Evolutionary conservation across 1,284 basidiomycete species (phyloP), one percentile per base, ranked within the genome.

Genomic region (Anthracocystis walkeri): DNA sequence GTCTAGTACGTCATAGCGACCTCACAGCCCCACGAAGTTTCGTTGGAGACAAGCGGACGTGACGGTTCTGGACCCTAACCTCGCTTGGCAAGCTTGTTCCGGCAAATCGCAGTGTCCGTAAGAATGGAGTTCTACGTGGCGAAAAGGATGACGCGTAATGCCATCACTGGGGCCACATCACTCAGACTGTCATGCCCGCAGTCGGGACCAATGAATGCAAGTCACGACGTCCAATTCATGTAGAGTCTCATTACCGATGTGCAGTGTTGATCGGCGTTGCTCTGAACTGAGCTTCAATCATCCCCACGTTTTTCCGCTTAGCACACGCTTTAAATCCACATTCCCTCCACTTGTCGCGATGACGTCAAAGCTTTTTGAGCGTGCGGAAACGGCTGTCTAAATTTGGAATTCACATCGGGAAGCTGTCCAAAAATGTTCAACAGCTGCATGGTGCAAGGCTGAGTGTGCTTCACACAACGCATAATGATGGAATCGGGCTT

Each of bases 291-390:
- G 16, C 27, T 8, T 10, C 51, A 33, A 51, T 10, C 51, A 33
- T 51, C 49, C 58, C 58, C 58, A 59, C 58, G 58, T 53, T 59
- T 53, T 29, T 21, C 31, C 12, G 20, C 31, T 49, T n/a, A n/a
- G n/a, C n/a, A n/a, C n/a, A n/a, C n/a, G n/a, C n/a, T n/a, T n/a
- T n/a, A n/a, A n/a, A n/a, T n/a, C n/a, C n/a, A n/a, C 6, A 7
- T 21, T 45, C 16, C 31, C 40, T 25, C 57, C 46, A 49, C 46
- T 27, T 20, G 7, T 4, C 16, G 3, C 16, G 7, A 33, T 55
- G 53, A 44, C 53, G 40, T 44, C 38, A 55, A 14, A 6, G 11
- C 12, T 44, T 38, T 38, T 16, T 10, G 18, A 23, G 25, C 25
- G n/a, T 29, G 40, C 40, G 16, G 48, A 31, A 12, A 25, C 11